These are phyloP conservation scores for Talaromyces islandicus DNA, from an alignment of 2,329 filamentous ascomycete species.

Conservation along the genomic window DNA sequence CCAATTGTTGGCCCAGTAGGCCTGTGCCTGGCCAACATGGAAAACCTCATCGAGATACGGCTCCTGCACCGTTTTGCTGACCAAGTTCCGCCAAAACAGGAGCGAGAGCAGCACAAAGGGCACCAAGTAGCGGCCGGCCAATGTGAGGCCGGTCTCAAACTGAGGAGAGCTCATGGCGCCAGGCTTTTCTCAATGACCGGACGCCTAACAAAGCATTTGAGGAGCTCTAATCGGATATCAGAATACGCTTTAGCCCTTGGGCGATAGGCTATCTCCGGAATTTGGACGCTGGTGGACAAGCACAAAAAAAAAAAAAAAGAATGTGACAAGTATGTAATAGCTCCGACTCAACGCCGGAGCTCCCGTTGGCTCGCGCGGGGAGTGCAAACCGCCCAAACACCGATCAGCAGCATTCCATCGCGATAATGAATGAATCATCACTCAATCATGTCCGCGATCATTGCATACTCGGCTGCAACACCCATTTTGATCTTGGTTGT, in stretches of 20 bases:
- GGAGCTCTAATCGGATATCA: neutral
- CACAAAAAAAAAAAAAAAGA: neutral
- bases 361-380: slow-evolving; percentile 8
- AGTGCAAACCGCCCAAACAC: slow-evolving; percentile 31
- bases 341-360: slow-evolving; percentile 10
- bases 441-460: neutral
- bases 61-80: slow-evolving; percentile 47
- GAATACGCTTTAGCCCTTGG: neutral
- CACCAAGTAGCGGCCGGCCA: slow-evolving; percentile 30
- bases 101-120: slow-evolving; percentile 30
- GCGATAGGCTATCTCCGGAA: neutral
- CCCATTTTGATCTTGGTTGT: neutral
- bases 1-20: slow-evolving; percentile 72
- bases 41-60: slow-evolving; percentile 54
- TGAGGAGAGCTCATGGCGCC: slow-evolving; percentile 25
- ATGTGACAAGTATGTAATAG: slow-evolving; percentile 2
- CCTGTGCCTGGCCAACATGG: slow-evolving; percentile 82
- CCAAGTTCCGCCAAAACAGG: slow-evolving; percentile 36
- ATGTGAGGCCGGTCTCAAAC: slow-evolving; percentile 25
- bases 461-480: neutral
- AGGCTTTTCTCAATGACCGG: neutral
- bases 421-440: neutral
- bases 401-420: slow-evolving; percentile 5
- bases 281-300: neutral
- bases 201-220: neutral